Evolutionary conservation across 495 filamentous ascomycete genomes (phyloP), one percentile per base, ranked within the genome.

Genomic region (Lichina pygmaea): DNA sequence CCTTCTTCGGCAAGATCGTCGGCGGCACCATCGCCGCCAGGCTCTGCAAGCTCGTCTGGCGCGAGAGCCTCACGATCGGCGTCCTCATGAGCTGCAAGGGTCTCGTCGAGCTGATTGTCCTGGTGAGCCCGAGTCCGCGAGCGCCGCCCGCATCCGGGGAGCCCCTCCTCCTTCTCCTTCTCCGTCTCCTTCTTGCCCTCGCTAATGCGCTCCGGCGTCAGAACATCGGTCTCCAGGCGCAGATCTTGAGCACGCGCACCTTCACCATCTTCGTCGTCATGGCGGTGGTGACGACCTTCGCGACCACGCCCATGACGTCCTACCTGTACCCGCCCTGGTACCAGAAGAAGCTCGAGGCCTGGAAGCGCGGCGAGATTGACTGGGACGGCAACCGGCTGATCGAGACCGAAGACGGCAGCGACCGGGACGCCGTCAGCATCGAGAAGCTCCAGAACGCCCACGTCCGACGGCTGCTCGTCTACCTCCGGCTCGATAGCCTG

Each of bases 201-300:
- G 7, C 15, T 42, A 45, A 44, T 8, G 39, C 31, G 30, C 41
- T 39, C 6, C 36, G 11, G 42, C 31, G 13, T 5, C 36, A 91
- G 81, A 97, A 97, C 52, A 93, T 97, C 53, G 89, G 89, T 24
- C 68, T 89, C 12, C 79, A 92, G 68, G 89, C 89, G 17, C 75
- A 76, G 44, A 94, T 97, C 50, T 61, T 97, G 32, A 86, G 79
- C 43, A 67, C 70, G 24, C 71, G 74, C 31, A 93, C 89, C 0
- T 97, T 97, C 56, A 97, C 86, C 33, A 93, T 97, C 47, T 97
- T 97, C 46, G 89, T 97, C n/a, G 81, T 94, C 50, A 94, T 95
- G 74, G 86, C 89, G 33, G 64, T 95, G 8, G 71, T 93, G 37
- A 93, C 86, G 2, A 97, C 89, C 0, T 86, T 97, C 46, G 65